phyloP scores from a whole-genome alignment of 192 early-diverging fungal genomes.

The Thamnidium elegans region DNA sequence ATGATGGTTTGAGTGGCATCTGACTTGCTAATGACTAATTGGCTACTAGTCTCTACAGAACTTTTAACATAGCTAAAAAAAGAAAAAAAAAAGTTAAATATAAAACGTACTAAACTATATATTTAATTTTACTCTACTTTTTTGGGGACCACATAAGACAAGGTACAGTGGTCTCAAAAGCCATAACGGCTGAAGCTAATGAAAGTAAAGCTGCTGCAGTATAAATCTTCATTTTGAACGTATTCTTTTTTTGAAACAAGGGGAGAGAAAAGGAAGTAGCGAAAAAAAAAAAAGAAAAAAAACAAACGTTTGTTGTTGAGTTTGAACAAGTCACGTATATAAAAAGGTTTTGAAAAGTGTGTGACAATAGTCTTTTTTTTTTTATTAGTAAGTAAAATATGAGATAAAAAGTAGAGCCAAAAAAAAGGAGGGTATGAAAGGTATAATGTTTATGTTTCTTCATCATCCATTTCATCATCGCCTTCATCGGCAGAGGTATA shows the following conservation, averaged over 20 bases:
- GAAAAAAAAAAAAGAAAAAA: constrained; percentile 4
- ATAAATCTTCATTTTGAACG: constrained; percentile 22
- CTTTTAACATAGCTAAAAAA: constrained; percentile 16
- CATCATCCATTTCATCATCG: constrained; percentile 9
- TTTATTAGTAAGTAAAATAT: too few relatives aligned
- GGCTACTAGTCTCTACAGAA: constrained; percentile 11
- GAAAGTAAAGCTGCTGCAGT: constrained; percentile 22
- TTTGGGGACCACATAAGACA: constrained; percentile 40
- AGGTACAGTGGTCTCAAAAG: constrained; percentile 39
- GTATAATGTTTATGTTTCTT: neutral
- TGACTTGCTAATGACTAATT: constrained; percentile 22
- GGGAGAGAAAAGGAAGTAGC: constrained; percentile 3
- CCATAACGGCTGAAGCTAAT: constrained; percentile 26
- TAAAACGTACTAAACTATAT: neutral
- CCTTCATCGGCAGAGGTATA: constrained; percentile 14
- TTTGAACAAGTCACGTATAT: too few relatives aligned
- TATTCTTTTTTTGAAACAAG: constrained; percentile 3
- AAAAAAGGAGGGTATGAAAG: too few relatives aligned
- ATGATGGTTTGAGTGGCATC: constrained; percentile 21
- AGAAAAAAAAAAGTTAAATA: neutral
- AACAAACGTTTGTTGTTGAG: too few relatives aligned
- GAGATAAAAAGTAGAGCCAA: too few relatives aligned
- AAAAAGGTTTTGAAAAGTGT: too few relatives aligned
- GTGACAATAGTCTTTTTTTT: too few relatives aligned
- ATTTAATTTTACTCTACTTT: constrained; percentile 19